Base-by-base conservation (phyloP, 192 early-diverging fungal genomes). In the Chytriomyces sp. region DNA sequence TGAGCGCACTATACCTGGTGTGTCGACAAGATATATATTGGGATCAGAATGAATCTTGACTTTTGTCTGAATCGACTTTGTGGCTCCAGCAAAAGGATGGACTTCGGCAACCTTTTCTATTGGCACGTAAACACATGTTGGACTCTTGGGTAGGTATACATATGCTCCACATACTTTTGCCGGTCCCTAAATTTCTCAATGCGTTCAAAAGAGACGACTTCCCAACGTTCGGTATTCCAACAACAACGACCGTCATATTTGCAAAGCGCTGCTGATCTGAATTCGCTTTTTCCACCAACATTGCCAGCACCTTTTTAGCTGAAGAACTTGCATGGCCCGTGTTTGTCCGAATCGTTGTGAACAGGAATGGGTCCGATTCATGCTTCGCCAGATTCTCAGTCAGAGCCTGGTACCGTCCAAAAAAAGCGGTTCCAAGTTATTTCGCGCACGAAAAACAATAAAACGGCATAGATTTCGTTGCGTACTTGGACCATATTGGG, bases 161-260 rank as follows among this genome's bases (percentile, higher is more conserved):
- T 43, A 13, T 23, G 44, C 62, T 20, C 5, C 18, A 23, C 45
- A 45, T 67, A 77, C 89, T 90, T 74, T 91, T 93, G 9, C 86
- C 83, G 6, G 93, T 84, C 13, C 96, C 95, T 11, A 93, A 78
- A 53, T 91, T 80, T 43, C 97, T 85, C 68, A 98, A 79, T 1
- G 94, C 87, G 75, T 98, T 98, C 71, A 96, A 94, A 61, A 98
- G 72, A 26, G 95, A 92, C 1, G 94, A 95, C 77, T 98, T 98
- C 9, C 97, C 97, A 62, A 98, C 97, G 83, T 98, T 98, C 5
- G 97, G 97, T 89, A 97, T 91, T 6, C 97, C 97, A 4, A 97
- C 92, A 2, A 98, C 88, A 83, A 98, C 92, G 20, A 96, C 84
- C 5, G 87, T 89, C 4, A 89, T 69, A 64, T 72, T 81, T 45